Evolutionary conservation across 2,329 filamentous ascomycete species (phyloP).

Genomic region (Curvularia lunata): DNA sequence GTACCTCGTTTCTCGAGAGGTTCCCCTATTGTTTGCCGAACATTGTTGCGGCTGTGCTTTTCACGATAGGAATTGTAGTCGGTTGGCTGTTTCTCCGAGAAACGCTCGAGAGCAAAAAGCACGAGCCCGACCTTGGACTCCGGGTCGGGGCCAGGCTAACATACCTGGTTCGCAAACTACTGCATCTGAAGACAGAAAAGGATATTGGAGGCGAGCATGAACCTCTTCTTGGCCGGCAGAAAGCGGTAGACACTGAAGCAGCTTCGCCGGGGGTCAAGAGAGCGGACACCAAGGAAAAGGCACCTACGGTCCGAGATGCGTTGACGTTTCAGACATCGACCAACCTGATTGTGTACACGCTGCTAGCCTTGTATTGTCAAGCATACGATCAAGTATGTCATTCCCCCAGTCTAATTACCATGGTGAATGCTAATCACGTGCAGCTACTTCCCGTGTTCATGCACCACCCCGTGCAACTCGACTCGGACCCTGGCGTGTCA

Average conservation of each 20-base stretch:
- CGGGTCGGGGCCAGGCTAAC: conserved; percentile 71
- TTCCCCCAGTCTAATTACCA: not conserved
- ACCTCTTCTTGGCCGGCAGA: conserved; percentile 38
- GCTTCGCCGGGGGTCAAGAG: conserved; percentile 4
- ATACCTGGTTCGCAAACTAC: conserved; percentile 30
- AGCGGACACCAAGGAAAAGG: conserved; percentile 16
- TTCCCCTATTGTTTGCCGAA: conserved; percentile 90
- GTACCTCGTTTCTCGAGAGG: conserved; percentile 70
- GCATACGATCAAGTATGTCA: conserved; percentile 73
- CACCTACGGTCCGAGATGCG: conserved; percentile 63
- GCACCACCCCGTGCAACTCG: conserved; percentile 68
- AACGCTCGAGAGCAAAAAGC: conserved; percentile 75
- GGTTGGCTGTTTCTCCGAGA: conserved; percentile 85
- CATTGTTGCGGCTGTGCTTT: conserved; percentile 75
- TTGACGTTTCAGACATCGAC: conserved; percentile 76
- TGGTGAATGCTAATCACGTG: conserved; percentile 20
- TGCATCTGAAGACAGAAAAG: conserved; percentile 23
- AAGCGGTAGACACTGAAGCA: conserved; percentile 27
- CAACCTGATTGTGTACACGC: conserved; percentile 77
- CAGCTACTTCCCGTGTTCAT: conserved; percentile 82
- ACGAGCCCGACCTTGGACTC: conserved; percentile 76
- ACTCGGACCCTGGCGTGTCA: conserved; percentile 61
- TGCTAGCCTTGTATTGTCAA: conserved; percentile 81
- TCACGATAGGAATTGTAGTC: conserved; percentile 75
- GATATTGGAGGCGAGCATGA: conserved; percentile 30